A percentile compares a stretch with the other conserved stretches of the same genome.
Evolutionary conservation across 768 basidiomycete species (phyloP).

Genomic region (Strobilomyces confusus): DNA sequence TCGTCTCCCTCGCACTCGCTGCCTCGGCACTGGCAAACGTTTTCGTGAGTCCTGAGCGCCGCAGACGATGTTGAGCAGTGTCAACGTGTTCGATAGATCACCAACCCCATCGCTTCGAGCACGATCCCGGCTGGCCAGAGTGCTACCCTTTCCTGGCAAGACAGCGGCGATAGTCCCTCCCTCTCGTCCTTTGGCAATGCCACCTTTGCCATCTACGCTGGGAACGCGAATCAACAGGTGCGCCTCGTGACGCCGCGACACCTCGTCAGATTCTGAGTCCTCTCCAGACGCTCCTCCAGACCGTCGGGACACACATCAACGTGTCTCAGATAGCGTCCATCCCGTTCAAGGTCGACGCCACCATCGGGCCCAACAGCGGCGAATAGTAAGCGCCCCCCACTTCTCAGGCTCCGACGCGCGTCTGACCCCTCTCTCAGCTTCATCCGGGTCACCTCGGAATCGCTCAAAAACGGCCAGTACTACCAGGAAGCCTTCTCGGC

Average conservation of each 20-base stretch:
- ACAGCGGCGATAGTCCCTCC: conserved; percentile 44
- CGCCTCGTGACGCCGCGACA: not conserved
- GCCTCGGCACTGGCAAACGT: conserved; percentile 53
- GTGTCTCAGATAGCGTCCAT: conserved; percentile 49
- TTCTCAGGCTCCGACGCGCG: not conserved
- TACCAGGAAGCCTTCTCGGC: conserved; percentile 73
- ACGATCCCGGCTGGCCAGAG: conserved; percentile 47
- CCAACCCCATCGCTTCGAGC: conserved; percentile 46
- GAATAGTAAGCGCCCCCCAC: conserved; percentile 46
- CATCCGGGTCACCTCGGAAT: conserved; percentile 66
- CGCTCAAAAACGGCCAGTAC: conserved; percentile 49
- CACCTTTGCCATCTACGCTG: conserved; percentile 57
- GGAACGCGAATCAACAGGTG: conserved; percentile 62
- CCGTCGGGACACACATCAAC: conserved; percentile 43
- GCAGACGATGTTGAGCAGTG: not conserved
- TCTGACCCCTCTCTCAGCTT: conserved; percentile 49
- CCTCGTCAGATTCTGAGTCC: not conserved
- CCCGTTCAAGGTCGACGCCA: conserved; percentile 46
- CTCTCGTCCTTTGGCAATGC: conserved; percentile 50
- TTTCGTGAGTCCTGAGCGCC: conserved; percentile 41
- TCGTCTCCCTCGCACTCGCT: conserved; percentile 49
- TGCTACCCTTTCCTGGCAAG: conserved; percentile 56
- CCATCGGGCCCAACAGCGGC: conserved; percentile 50
- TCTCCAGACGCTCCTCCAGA: conserved; percentile 53
- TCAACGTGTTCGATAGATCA: conserved; percentile 42